Evolutionary conservation across 2,329 filamentous ascomycete species (phyloP), one percentile per base, ranked within the genome.

Genomic region (Fusarium falciforme): DNA sequence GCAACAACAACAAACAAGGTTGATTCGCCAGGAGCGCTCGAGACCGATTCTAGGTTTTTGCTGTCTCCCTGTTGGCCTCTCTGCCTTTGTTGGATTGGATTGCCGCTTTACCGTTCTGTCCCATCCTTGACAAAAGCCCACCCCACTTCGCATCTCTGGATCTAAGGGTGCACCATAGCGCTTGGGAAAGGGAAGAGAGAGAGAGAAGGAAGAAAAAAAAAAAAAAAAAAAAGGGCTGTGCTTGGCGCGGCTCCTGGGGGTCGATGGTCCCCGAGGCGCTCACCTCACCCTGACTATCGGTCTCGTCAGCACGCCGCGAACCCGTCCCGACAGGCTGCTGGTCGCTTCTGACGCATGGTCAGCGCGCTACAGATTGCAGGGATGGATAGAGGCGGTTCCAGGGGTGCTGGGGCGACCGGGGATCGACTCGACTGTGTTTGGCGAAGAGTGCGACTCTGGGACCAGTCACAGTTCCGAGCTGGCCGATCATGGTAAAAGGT

Each of bases 141-240:
- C 67, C 74, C 74, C 74, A 77, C 74, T 61, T 49, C 36, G 60
- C 65, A 76, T 76, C 71, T 70, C 27, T 54, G 68, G 65, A 73
- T 78, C 75, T 68, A 67, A 44, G n/a, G 69, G 58, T 60, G 62
- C 66, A 72, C 31, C 66, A 70, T 57, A 69, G 71, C 55, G 59
- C 65, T 69, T 68, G 61, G 40, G 33, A 44, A 31, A 58, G 49
- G 49, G 35, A 58, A 58, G 11, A 38, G 12, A 35, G 16, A 25
- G 54, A 25, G 22, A 22, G 3, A 22, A 22, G 42, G 25, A 42
- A 42, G 1, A 6, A 6, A 27, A 27, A 27, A 25, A 25, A 6
- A 27, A 27, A 27, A 25, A 25, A 25, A 40, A 59, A 47, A 55
- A 67, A 67, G 64, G 64, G 71, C 65, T 55, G 59, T 57, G 61